Conservation (phyloP, 345 rosid species). For the Draba incana region DNA sequence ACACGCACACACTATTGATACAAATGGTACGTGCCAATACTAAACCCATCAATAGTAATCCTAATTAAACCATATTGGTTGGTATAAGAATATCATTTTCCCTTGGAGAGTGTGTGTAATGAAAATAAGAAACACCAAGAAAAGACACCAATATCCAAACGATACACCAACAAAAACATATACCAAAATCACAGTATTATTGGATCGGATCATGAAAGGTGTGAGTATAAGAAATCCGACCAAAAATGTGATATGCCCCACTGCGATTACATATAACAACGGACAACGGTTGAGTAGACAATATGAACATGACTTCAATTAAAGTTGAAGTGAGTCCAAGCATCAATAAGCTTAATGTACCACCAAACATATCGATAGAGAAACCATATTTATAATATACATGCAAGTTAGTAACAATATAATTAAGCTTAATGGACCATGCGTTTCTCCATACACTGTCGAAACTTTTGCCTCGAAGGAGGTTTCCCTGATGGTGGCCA, state of each 20-base stretch:
- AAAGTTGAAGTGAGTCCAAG: not conserved
- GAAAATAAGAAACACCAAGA: not conserved
- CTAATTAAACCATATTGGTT: not conserved
- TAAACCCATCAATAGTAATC: not conserved
- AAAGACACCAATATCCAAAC: slow-evolving; percentile 28
- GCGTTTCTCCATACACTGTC: too few relatives aligned
- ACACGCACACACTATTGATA: too few relatives aligned
- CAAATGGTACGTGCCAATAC: too few relatives aligned
- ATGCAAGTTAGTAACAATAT: too few relatives aligned
- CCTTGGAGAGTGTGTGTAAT: not conserved
- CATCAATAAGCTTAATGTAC: not conserved
- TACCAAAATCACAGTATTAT: not conserved
- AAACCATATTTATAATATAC: slow-evolving; percentile 8
- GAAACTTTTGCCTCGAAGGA: too few relatives aligned
- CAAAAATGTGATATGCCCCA: slow-evolving; percentile 16
- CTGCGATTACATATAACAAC: slow-evolving; percentile 14
- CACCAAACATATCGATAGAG: slow-evolving; percentile 7
- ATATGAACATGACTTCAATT: slow-evolving; percentile 15
- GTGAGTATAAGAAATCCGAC: not conserved
- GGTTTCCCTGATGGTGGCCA: too few relatives aligned
- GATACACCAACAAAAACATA: slow-evolving; percentile 12
- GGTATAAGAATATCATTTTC: not conserved
- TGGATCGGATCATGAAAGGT: not conserved
- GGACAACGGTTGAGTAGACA: slow-evolving; percentile 13
- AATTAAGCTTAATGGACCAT: too few relatives aligned